phyloP scores from a whole-genome alignment of 2,329 filamentous ascomycete species.

The Eurotiales sp. region DNA sequence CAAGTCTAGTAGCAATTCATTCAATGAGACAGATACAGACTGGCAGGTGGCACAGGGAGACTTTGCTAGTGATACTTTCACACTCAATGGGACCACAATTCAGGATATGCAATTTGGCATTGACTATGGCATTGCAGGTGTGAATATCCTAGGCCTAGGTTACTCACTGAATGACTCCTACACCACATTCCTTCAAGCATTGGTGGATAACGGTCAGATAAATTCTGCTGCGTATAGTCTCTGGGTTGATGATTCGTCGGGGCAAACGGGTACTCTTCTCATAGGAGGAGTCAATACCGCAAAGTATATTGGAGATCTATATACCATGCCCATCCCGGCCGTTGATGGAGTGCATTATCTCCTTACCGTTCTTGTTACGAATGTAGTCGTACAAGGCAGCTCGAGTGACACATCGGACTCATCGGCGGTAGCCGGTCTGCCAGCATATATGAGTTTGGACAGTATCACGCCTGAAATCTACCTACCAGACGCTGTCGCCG shows the following conservation, averaged over 20 bases:
- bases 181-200: conserved; percentile 63
- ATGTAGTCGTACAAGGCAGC: too few relatives aligned
- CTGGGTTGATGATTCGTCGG: conserved; percentile 70
- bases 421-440: too few relatives aligned
- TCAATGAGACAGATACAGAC: background rate
- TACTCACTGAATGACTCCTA: conserved; percentile 73
- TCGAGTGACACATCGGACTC: too few relatives aligned
- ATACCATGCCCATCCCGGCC: conserved; percentile 59
- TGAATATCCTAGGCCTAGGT: conserved; percentile 70
- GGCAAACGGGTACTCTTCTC: conserved; percentile 63
- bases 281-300: conserved; percentile 71
- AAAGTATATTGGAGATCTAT: conserved; percentile 59
- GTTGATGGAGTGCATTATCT: conserved; percentile 37
- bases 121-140: conserved; percentile 54
- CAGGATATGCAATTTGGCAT: background rate
- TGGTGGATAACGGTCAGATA: conserved; percentile 60
- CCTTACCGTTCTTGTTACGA: too few relatives aligned
- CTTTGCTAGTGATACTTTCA: conserved; percentile 34
- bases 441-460: too few relatives aligned
- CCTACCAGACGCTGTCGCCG: too few relatives aligned
- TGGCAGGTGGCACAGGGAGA: conserved; percentile 32
- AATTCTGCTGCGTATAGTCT: conserved; percentile 67
- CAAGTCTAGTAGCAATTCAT: conserved; percentile 3
- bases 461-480: too few relatives aligned
- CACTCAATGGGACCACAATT: conserved; percentile 20